Evolutionary conservation across 1,139 yeast species (phyloP).

Genomic region (Waltiozyma sp.): DNA sequence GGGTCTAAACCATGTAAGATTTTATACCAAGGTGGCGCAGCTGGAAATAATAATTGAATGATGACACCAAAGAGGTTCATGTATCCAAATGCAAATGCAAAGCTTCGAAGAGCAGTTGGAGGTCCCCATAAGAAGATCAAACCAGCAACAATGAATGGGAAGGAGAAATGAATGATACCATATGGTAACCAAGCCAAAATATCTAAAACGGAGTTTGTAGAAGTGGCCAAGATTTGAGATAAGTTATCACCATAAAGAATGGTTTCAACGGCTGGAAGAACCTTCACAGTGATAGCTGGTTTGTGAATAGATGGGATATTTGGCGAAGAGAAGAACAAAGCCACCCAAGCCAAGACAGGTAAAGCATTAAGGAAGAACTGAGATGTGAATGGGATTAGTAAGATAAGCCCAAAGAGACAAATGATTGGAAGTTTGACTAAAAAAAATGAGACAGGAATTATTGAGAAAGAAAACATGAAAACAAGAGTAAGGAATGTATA

Average conservation of each 20-base stretch:
- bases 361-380: conserved; percentile 82
- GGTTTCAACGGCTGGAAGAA: conserved; percentile 89
- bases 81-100: conserved; percentile 95
- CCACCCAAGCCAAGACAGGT: conserved; percentile 84
- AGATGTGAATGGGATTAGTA: conserved; percentile 63
- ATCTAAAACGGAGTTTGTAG: conserved; percentile 59
- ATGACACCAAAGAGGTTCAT: conserved; percentile 84
- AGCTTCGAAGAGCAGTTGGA: conserved; percentile 77
- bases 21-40: conserved; percentile 99
- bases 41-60: conserved; percentile 75
- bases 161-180: conserved; percentile 80
- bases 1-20: conserved; percentile 75
- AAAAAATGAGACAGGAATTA: conserved; percentile 25
- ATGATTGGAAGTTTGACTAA: conserved; percentile 20
- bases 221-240: conserved; percentile 73
- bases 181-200: conserved; percentile 93
- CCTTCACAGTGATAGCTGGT: conserved; percentile 84
- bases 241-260: conserved; percentile 89
- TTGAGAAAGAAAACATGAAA: conserved; percentile 35
- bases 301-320: conserved; percentile 70
- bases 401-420: conserved; percentile 19
- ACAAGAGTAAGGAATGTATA: conserved; percentile 39
- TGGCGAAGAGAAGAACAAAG: conserved; percentile 70
- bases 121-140: conserved; percentile 83
- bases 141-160: conserved; percentile 81